Base-by-base conservation (phyloP, 2,329 filamentous ascomycete genomes). In the Nigrospora osmanthi region DNA sequence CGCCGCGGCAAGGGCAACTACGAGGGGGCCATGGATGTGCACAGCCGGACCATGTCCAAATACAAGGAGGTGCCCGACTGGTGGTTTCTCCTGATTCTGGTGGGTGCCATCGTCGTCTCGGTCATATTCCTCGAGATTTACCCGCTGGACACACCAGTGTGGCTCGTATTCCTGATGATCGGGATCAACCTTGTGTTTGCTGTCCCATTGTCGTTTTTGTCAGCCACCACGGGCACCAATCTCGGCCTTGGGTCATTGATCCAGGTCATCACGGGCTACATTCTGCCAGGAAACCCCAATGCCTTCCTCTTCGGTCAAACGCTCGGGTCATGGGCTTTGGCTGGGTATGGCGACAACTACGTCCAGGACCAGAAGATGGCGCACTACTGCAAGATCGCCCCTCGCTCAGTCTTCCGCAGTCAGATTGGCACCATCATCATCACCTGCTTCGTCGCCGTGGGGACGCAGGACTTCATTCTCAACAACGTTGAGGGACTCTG, bases 221-320 rank as follows among this genome's bases (percentile, higher is more conserved):
- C 69, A 54, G 71, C 73, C 44, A 76, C 73, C 60, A 76, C 72
- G 2, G 72, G 71, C 43, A 66, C 74, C 30, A 68, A 73, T 48
- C 70, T 75, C 9, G 73, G 67, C 3, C 63, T 76, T 33, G 74
- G 76, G 51, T 73, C 76, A 4, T 60, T 78, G 7, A 70, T 72
- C 35, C 72, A 76, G 57, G 72, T 77, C 34, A 71, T 77, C 35
- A 72, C 71, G 42, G 73, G 73, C n/a, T 70, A 68, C 6, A 68
- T 63, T 50, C 67, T 73, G 13, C 67, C 70, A 23, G 73, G 73
- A 23, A 73, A 75, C 42, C 71, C 72, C 0, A 53, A 75, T 43
- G 71, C 69, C 39, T 75, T 75, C 69, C 75, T 74, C 60, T 73
- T 68, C 52, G 75, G 77, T 66, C 76, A 75, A 61, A 69, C 67